phyloP scores from a whole-genome alignment of 805 yeast genomes.

The Zygotorulaspora sp. region DNA sequence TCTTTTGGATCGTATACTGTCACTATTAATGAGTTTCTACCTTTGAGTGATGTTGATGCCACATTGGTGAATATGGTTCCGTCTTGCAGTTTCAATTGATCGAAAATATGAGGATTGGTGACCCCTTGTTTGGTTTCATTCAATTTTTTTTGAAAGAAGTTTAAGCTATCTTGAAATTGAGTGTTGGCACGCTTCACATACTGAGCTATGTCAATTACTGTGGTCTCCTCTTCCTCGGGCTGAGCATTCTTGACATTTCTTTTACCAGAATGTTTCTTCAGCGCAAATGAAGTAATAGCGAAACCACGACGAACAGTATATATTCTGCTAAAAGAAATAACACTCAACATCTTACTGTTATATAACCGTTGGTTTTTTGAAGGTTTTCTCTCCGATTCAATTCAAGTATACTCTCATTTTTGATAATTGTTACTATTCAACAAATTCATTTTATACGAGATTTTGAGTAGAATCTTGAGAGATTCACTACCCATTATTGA shows the following conservation, averaged over 20 bases:
- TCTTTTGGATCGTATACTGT: slow-evolving; percentile 84
- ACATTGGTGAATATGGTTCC: slow-evolving; percentile 50
- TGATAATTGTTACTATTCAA: no score
- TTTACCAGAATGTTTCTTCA: slow-evolving; percentile 14
- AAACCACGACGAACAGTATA: slow-evolving; percentile 8
- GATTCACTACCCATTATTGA: no score
- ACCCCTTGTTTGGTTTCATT: slow-evolving; percentile 66
- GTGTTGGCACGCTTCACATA: slow-evolving; percentile 15
- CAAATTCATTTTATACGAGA: no score
- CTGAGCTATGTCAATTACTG: slow-evolving; percentile 17
- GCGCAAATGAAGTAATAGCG: slow-evolving; percentile 3
- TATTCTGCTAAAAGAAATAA: not conserved
- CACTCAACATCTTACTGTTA: slow-evolving; percentile 6
- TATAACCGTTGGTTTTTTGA: no score
- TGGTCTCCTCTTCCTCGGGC: slow-evolving; percentile 13
- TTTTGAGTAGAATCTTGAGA: no score
- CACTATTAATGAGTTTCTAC: slow-evolving; percentile 59
- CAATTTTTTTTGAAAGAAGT: slow-evolving; percentile 49
- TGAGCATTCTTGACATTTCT: slow-evolving; percentile 15
- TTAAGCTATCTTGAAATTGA: slow-evolving; percentile 46
- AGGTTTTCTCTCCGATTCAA: no score
- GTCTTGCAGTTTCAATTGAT: slow-evolving; percentile 50
- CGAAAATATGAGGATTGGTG: slow-evolving; percentile 62
- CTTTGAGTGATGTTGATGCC: slow-evolving; percentile 69
- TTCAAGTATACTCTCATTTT: no score